A percentile compares a stretch with the other conserved stretches of the same genome.
These are phyloP conservation scores for Primulina eburnea DNA, from an alignment of 257 asterid genomes.

Conservation along the genomic window DNA sequence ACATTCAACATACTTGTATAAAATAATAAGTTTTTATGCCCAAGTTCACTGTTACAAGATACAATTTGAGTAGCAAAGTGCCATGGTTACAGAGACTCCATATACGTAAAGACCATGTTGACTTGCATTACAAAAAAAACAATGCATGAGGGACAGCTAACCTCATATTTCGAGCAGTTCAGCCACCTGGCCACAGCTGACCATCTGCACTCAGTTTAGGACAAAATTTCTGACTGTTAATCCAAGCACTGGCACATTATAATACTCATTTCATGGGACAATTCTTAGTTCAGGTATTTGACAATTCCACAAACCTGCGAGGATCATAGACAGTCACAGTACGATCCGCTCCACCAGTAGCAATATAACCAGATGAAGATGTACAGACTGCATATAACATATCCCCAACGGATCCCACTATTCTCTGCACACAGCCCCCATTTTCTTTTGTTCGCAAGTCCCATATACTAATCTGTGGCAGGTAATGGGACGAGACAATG, in stretches of 20 bases:
- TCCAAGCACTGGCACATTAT: background rate
- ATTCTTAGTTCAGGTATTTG: constrained; percentile 1
- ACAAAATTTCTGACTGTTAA: background rate
- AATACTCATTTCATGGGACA: background rate
- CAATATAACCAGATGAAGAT: constrained; percentile 72
- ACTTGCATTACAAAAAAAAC: background rate
- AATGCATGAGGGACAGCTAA: constrained; percentile 27
- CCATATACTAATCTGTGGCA: constrained; percentile 77
- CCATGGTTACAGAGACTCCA: background rate
- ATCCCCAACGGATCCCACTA: constrained; percentile 80
- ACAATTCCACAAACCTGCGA: constrained; percentile 59
- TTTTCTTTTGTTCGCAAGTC: constrained; percentile 83
- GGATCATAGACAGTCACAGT: constrained; percentile 88
- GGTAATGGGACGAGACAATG: constrained; percentile 11
- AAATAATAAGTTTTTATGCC: background rate
- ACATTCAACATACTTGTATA: background rate
- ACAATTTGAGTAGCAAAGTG: background rate
- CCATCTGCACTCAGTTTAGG: constrained; percentile 59
- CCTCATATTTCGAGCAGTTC: constrained; percentile 90
- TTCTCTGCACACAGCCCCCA: constrained; percentile 84
- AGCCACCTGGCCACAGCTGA: constrained; percentile 70
- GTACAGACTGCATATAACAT: constrained; percentile 60
- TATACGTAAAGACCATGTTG: background rate
- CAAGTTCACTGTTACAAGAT: background rate
- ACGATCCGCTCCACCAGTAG: constrained; percentile 89